These are phyloP conservation scores for Zoysia pacifica DNA, from an alignment of 176 grass and related monocot genomes.

Conservation along the genomic window DNA sequence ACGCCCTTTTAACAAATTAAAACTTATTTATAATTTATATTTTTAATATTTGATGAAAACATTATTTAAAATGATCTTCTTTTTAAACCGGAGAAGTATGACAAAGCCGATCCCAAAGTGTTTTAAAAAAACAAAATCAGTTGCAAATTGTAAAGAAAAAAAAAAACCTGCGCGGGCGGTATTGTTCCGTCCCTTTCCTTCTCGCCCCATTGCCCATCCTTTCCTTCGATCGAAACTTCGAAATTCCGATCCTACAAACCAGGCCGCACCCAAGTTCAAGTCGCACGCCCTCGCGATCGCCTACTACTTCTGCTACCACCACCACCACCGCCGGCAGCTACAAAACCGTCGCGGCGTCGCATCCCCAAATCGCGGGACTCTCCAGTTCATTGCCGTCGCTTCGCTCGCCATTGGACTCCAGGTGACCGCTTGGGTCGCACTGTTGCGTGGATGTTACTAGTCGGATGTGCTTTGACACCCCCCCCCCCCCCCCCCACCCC, in stretches of 20 bases:
- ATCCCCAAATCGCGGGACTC: neutral
- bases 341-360: neutral
- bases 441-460: neutral
- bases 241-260: conserved; percentile 39
- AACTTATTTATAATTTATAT: no score
- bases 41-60: no score
- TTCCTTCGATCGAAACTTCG: conserved; percentile 47
- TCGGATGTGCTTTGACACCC: neutral
- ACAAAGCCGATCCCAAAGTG: no score
- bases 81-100: no score
- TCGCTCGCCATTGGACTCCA: neutral
- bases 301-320: conserved; percentile 29
- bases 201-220: neutral
- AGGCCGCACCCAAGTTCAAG: neutral
- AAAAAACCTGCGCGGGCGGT: no score
- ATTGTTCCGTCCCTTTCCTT: neutral
- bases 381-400: neutral
- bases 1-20: no score
- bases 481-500: no score
- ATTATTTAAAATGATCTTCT: no score
- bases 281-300: neutral
- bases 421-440: conserved; percentile 2
- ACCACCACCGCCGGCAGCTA: neutral
- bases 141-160: no score
- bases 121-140: no score